Conservation (phyloP, 1,139 yeast genomes). For the Kodamaea alishanica region DNA sequence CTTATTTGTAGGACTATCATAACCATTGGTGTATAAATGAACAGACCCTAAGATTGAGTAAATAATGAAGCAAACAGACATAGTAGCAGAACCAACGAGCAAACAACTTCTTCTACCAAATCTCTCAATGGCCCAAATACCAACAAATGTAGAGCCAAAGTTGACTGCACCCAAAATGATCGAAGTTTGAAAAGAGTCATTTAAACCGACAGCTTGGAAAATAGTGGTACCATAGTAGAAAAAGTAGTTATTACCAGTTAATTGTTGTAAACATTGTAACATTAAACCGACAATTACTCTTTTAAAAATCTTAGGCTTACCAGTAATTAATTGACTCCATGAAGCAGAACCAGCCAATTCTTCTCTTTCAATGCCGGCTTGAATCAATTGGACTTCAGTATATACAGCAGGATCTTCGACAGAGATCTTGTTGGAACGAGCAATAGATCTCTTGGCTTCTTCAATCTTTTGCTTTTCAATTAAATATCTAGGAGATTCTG, state of each 20-base stretch:
- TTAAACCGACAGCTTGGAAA: slow-evolving; percentile 71
- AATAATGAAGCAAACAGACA: slow-evolving; percentile 62
- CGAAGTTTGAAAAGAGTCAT: slow-evolving; percentile 71
- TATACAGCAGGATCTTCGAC: slow-evolving; percentile 54
- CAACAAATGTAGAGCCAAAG: slow-evolving; percentile 68
- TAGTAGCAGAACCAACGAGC: slow-evolving; percentile 55
- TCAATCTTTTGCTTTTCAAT: slow-evolving; percentile 19
- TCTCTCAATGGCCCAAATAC: slow-evolving; percentile 62
- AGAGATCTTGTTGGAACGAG: slow-evolving; percentile 19
- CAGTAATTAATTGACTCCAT: slow-evolving; percentile 63
- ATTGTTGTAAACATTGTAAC: slow-evolving; percentile 69
- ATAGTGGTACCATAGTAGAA: slow-evolving; percentile 79
- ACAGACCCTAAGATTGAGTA: slow-evolving; percentile 68
- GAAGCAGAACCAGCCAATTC: slow-evolving; percentile 61
- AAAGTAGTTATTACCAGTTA: slow-evolving; percentile 78
- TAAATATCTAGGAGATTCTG: slow-evolving; percentile 26
- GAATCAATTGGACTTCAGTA: slow-evolving; percentile 57
- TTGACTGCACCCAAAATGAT: slow-evolving; percentile 77
- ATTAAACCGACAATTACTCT: slow-evolving; percentile 64
- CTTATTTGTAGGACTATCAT: slow-evolving; percentile 17
- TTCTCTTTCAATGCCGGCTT: slow-evolving; percentile 63
- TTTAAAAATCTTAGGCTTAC: slow-evolving; percentile 63
- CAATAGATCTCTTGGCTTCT: slow-evolving; percentile 53
- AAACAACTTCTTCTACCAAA: slow-evolving; percentile 70
- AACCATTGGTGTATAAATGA: slow-evolving; percentile 53